Percentiles rank a stretch among this genome's conserved stretches.
These are phyloP conservation scores for Capronia americana DNA, from an alignment of 2,329 filamentous ascomycete species.

Conservation along the genomic window DNA sequence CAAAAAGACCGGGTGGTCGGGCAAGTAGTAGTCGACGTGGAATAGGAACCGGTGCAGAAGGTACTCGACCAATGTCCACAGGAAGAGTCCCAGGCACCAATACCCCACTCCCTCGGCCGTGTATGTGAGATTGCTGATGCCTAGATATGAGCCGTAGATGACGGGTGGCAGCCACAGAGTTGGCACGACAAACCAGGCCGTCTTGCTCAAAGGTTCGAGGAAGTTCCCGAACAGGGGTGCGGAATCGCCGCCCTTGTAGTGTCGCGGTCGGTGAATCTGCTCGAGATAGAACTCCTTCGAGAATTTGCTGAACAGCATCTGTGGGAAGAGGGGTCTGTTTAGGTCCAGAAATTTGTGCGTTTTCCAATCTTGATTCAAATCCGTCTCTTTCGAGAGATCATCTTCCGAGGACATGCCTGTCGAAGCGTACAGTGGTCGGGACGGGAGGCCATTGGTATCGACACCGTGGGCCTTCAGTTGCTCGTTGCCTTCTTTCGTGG, in stretches of 20 bases:
- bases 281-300: conserved; percentile 95
- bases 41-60: conserved; percentile 87
- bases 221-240: conserved; percentile 97
- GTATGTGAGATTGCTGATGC: conserved; percentile 59
- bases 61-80: conserved; percentile 95
- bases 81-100: conserved; percentile 71
- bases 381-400: conserved; percentile 86
- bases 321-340: conserved; percentile 79
- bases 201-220: conserved; percentile 94
- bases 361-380: conserved; percentile 76
- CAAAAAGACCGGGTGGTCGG: conserved; percentile 86
- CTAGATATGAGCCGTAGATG: conserved; percentile 72
- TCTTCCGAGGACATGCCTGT: conserved; percentile 91
- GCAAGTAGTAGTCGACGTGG: conserved; percentile 89
- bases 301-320: conserved; percentile 88
- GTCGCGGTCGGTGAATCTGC: conserved; percentile 91
- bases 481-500: conserved; percentile 55
- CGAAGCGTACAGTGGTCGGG: conserved; percentile 51
- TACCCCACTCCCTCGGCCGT: conserved; percentile 62
- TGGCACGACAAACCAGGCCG: conserved; percentile 91
- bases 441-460: conserved; percentile 55
- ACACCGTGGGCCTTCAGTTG: conserved; percentile 50
- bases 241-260: conserved; percentile 91
- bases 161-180: conserved; percentile 83
- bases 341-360: conserved; percentile 94